Base-by-base conservation (phyloP, 2,329 filamentous ascomycete species). In the Lasiodiplodia sp. region DNA sequence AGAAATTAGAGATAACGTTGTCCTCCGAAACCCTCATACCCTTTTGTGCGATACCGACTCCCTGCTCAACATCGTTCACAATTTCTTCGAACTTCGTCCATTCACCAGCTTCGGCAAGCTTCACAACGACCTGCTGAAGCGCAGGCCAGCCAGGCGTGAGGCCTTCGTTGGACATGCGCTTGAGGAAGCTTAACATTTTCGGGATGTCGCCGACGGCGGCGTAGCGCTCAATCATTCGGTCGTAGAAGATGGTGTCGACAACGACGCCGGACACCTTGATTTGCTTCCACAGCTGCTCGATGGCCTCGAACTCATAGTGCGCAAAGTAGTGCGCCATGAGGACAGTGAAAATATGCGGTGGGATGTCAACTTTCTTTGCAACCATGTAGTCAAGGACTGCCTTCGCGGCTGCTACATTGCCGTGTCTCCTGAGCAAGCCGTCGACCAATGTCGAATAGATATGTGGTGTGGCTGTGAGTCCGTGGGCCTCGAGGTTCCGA, bases 261-360 rank as follows among this genome's bases (percentile, higher is more conserved):
- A 73, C 74, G 25, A 75, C 74, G 21, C 73, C 69, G 0, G 70
- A 73, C 2, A 76, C 71, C 31, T 78, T 75, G 55, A 86, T 83
- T 4, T 82, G 78, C 11, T 73, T 70, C 72, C 93, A 87, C 3
- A 94, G 81, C 0, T 78, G 76, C 47, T 88, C 85, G n/a, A 92
- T 85, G 16, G 87, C 86, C 2, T 80, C 78, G 37, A 92, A 80
- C 72, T 91, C 84, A 0, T 90, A 88, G 63, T 83, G 84, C 10
- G 82, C 74, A 75, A 94, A 91, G 75, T 90, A 90, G 75, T 91
- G 84, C 56, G 90, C 87, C 56, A 92, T 82, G 23, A 96, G 85
- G 74, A 90, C 91, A 28, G 92, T 94, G 81, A 92, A 92, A 74
- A 93, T 91, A 72, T 93, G 86, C 1, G 87, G 79, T 4, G 87